phyloP scores from a whole-genome alignment of 495 filamentous ascomycete species.

The Aspergillus egyptiacus region DNA sequence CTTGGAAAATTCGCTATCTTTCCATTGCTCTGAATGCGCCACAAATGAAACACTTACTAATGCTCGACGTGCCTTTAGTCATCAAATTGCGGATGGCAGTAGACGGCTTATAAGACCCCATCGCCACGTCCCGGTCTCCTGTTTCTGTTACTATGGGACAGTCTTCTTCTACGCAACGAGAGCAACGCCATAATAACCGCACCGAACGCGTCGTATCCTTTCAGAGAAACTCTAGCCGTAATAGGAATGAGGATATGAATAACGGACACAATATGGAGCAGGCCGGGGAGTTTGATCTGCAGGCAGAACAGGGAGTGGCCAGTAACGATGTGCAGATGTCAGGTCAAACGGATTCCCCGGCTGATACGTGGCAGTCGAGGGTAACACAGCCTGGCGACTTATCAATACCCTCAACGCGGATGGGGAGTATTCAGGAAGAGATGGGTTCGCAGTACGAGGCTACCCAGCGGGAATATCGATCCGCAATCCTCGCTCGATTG shows the following conservation, averaged over 20 bases:
- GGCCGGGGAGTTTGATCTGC: conserved; percentile 20
- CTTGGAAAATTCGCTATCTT: not conserved
- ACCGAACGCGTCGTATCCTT: conserved; percentile 19
- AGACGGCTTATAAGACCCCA: conserved; percentile 23
- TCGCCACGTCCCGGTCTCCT: conserved; percentile 12
- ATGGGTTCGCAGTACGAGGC: conserved; percentile 22
- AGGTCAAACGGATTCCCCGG: conserved; percentile 9
- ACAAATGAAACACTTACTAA: conserved; percentile 18
- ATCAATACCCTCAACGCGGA: conserved; percentile 17
- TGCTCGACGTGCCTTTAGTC: conserved; percentile 18
- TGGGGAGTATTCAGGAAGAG: conserved; percentile 36
- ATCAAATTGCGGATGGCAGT: conserved; percentile 30
- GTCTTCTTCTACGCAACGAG: conserved; percentile 41
- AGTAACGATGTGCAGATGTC: conserved; percentile 16
- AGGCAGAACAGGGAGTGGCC: conserved; percentile 18
- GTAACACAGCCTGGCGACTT: conserved; percentile 14
- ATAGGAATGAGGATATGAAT: conserved; percentile 42
- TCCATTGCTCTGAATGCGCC: not conserved
- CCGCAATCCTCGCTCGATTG: conserved; percentile 36
- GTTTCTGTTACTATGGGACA: conserved; percentile 45
- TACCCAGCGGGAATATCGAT: conserved; percentile 27
- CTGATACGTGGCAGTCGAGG: conserved; percentile 23
- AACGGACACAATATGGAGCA: conserved; percentile 28
- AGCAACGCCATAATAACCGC: conserved; percentile 27
- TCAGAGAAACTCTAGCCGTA: conserved; percentile 21